Conservation (phyloP, 2,329 filamentous ascomycete species). For the Colletotrichum brevisporum region DNA sequence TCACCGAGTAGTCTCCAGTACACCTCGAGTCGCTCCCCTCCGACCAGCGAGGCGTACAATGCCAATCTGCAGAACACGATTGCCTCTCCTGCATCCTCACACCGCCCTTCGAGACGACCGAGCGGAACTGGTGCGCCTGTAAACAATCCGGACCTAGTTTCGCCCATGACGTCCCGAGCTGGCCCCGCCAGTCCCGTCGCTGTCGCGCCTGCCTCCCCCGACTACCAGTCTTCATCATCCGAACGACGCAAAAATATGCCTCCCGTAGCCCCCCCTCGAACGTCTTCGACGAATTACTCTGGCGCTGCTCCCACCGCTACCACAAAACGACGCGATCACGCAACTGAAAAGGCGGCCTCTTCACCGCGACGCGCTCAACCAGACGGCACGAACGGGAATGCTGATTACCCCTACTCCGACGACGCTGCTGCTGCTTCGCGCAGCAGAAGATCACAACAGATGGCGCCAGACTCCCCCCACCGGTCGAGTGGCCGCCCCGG, state of each 20-base stretch:
- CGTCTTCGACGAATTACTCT: constrained; percentile 76
- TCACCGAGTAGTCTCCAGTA: constrained; percentile 67
- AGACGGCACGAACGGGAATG: constrained; percentile 54
- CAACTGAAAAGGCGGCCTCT: constrained; percentile 60
- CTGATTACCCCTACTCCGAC: constrained; percentile 47
- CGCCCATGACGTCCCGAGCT: constrained; percentile 64
- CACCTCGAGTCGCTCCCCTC: constrained; percentile 65
- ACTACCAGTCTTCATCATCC: constrained; percentile 60
- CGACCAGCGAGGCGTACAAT: constrained; percentile 71
- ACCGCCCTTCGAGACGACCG: constrained; percentile 67
- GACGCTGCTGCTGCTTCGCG: constrained; percentile 56
- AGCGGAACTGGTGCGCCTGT: constrained; percentile 62
- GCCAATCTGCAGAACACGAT: constrained; percentile 61
- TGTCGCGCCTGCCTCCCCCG: constrained; percentile 55
- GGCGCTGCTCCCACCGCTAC: constrained; percentile 56
- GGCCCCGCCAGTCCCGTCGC: constrained; percentile 59
- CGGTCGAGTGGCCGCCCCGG: constrained; percentile 53
- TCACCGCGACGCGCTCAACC: constrained; percentile 58
- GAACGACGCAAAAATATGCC: constrained; percentile 73
- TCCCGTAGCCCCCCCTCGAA: constrained; percentile 83
- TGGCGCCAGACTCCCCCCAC: constrained; percentile 56
- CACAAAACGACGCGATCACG: constrained; percentile 59
- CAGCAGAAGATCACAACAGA: constrained; percentile 55
- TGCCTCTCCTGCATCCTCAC: constrained; percentile 66
- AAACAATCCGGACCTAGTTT: constrained; percentile 52